Conservation (phyloP, 768 basidiomycete genomes). For the Candolleomyces aberdarensis region DNA sequence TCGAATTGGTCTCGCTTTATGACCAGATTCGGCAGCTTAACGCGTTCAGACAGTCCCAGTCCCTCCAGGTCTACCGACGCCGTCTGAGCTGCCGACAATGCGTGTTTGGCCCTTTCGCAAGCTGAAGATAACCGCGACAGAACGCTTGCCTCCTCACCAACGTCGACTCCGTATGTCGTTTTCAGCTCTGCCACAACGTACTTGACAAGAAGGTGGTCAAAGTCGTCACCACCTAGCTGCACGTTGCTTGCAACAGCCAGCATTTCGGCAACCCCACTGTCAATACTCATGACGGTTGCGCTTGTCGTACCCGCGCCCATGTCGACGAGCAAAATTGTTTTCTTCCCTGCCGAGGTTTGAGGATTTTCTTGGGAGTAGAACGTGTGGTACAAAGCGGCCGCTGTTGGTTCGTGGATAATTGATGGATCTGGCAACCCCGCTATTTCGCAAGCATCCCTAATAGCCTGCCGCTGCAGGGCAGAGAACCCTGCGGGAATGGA, state of each 20-base stretch:
- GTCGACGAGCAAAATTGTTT: background rate
- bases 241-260: background rate
- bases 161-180: background rate
- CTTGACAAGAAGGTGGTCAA: background rate
- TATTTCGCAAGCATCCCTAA: background rate
- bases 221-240: background rate
- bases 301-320: background rate
- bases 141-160: background rate
- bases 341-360: background rate
- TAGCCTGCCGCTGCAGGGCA: background rate
- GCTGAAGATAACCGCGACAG: background rate
- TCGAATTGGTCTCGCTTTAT: background rate
- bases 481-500: background rate
- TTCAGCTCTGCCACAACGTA: background rate
- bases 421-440: background rate
- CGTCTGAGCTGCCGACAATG: background rate
- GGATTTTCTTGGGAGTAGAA: background rate
- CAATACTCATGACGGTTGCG: background rate
- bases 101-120: background rate
- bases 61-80: background rate
- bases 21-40: background rate
- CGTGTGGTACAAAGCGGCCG: background rate
- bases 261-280: background rate
- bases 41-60: background rate
- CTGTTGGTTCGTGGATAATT: background rate